phyloP scores from a whole-genome alignment of 148 eudicot genomes.

The Vaccinium darrowii region DNA sequence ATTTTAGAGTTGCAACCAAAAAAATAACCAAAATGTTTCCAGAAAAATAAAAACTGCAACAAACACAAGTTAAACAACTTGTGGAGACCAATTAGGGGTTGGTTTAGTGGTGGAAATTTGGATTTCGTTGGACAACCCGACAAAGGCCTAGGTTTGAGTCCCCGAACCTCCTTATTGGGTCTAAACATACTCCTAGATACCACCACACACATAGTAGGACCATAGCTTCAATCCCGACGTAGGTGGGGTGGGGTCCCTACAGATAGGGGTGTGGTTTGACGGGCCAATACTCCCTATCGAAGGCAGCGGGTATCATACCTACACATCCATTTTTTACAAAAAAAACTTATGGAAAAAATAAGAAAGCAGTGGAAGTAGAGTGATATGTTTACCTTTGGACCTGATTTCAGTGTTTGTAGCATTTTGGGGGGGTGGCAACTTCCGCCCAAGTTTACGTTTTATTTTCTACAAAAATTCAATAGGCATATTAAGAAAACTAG shows the following conservation, averaged over 20 bases:
- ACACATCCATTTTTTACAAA: not conserved
- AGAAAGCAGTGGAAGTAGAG: not conserved
- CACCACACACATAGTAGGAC: too few species aligned
- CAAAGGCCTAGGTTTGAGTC: too few species aligned
- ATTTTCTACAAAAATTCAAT: conserved; percentile 56
- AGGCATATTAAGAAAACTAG: not conserved
- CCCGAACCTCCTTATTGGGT: too few species aligned
- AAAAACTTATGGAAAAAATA: not conserved
- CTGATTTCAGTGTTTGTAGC: conserved; percentile 81
- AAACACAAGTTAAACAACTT: not conserved
- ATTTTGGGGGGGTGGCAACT: conserved; percentile 87
- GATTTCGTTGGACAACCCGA: too few species aligned
- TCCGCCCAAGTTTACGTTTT: conserved; percentile 76
- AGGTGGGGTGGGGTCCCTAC: too few species aligned
- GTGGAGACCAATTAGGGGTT: not conserved
- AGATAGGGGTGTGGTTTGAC: too few species aligned
- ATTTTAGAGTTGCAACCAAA: not conserved
- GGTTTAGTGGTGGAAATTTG: too few species aligned
- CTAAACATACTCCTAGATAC: too few species aligned
- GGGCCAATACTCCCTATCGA: too few species aligned
- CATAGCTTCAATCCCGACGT: too few species aligned
- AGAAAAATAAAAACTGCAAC: not conserved
- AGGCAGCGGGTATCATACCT: too few species aligned
- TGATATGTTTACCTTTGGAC: conserved; percentile 55
- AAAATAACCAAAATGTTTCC: not conserved